These are phyloP conservation scores for Kodamaea fukazawae DNA, from an alignment of 805 yeast genomes.

Conservation along the genomic window DNA sequence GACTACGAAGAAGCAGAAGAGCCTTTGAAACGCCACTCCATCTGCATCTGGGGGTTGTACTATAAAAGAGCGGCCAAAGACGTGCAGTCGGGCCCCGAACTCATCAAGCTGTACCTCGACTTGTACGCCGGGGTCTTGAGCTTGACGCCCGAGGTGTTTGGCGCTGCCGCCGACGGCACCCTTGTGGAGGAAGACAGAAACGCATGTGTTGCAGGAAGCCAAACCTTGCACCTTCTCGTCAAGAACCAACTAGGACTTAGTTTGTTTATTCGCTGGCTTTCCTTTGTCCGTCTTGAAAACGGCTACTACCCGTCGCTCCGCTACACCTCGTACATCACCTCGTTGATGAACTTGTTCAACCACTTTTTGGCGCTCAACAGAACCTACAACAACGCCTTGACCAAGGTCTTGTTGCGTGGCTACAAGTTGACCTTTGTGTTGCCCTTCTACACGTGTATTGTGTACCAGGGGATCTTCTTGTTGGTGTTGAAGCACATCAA, in stretches of 20 bases:
- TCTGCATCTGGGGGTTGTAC: slow-evolving; percentile 19
- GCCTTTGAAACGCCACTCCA: slow-evolving; percentile 10
- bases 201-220: slow-evolving; percentile 7
- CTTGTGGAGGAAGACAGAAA: not conserved
- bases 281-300: slow-evolving; percentile 24
- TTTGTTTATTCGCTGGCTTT: slow-evolving; percentile 24
- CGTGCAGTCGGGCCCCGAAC: slow-evolving; percentile 10
- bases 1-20: slow-evolving; percentile 9
- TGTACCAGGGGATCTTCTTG: slow-evolving; percentile 21
- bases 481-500: slow-evolving; percentile 16
- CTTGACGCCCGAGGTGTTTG: slow-evolving; percentile 9
- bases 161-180: not conserved
- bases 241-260: slow-evolving; percentile 17
- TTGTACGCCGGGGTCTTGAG: slow-evolving; percentile 15
- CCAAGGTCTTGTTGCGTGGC: not conserved
- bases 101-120: slow-evolving; percentile 18
- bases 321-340: slow-evolving; percentile 24
- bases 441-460: slow-evolving; percentile 17
- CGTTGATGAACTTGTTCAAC: slow-evolving; percentile 24
- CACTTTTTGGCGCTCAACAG: slow-evolving; percentile 18
- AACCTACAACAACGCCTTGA: not conserved
- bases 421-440: slow-evolving; percentile 12
- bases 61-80: slow-evolving; percentile 17
- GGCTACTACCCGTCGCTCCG: slow-evolving; percentile 29
- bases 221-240: slow-evolving; percentile 5